Evolutionary conservation across 176 grass and related monocot species (phyloP).

Genomic region (Coix lacrymajobi): DNA sequence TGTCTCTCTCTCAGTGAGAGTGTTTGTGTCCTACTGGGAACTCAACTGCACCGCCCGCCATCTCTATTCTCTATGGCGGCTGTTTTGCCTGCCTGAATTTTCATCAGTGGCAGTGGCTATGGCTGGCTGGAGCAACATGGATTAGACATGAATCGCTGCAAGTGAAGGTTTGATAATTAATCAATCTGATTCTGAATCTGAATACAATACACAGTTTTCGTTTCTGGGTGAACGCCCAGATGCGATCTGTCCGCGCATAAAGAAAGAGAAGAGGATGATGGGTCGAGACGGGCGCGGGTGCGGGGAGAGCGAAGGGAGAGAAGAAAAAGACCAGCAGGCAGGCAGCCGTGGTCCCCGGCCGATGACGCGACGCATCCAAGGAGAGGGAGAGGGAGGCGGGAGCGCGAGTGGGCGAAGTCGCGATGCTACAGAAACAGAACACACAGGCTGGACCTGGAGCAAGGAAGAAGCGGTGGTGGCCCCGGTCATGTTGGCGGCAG

Average conservation of each 20-base stretch:
- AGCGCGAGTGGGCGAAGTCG: not conserved
- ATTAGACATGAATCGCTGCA: not conserved
- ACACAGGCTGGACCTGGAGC: conserved; percentile 8
- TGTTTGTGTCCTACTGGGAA: not conserved
- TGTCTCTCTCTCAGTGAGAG: no score
- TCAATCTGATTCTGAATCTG: not conserved
- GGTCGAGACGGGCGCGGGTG: no score
- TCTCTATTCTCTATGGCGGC: no score
- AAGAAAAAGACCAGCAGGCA: conserved; percentile 27
- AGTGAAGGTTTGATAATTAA: not conserved
- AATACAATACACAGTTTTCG: not conserved
- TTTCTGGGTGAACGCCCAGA: not conserved
- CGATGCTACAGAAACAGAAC: not conserved
- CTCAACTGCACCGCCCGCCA: not conserved
- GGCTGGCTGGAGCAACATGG: not conserved
- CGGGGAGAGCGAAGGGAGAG: not conserved
- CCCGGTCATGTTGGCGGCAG: not conserved
- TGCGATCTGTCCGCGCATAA: not conserved
- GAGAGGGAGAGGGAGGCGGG: no score
- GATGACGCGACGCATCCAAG: conserved; percentile 18
- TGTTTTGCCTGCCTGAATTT: not conserved
- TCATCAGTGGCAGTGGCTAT: no score
- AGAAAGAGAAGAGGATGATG: conserved; percentile 5
- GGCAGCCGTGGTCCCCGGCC: conserved; percentile 10
- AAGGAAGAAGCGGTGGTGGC: not conserved